A percentile compares a stretch with the other conserved stretches of the same genome.
These are phyloP conservation scores for Ceratobasidium theobromae DNA, from an alignment of 1,284 basidiomycete genomes.

Conservation along the genomic window DNA sequence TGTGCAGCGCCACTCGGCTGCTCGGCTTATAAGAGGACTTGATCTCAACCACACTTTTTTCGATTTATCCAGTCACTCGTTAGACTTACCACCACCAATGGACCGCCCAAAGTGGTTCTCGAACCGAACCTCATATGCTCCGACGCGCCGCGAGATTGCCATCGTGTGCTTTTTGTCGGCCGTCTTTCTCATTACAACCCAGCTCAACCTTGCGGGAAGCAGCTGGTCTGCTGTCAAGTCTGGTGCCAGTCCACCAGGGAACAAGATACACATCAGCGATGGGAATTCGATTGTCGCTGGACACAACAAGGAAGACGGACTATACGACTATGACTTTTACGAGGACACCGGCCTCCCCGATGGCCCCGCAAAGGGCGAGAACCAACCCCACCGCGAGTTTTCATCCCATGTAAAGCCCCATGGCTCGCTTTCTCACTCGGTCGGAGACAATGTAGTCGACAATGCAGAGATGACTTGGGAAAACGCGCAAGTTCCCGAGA, in stretches of 20 bases:
- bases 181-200: background rate
- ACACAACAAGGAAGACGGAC: constrained; percentile 19
- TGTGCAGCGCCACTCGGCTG: background rate
- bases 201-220: constrained; percentile 4
- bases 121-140: background rate
- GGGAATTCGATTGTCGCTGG: constrained; percentile 9
- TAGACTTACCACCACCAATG: background rate
- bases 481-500: constrained; percentile 31
- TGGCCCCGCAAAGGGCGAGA: background rate
- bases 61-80: background rate
- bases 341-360: too few relatives aligned
- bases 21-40: background rate
- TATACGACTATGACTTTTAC: constrained; percentile 28
- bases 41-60: background rate
- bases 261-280: constrained; percentile 11
- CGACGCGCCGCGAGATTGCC: constrained; percentile 14
- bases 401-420: constrained; percentile 27
- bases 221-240: constrained; percentile 13
- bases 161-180: constrained; percentile 18
- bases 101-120: background rate
- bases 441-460: constrained; percentile 4
- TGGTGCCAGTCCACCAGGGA: background rate
- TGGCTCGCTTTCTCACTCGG: background rate
- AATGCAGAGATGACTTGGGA: constrained; percentile 32
- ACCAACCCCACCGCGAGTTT: constrained; percentile 20